Base-by-base conservation (phyloP, 768 basidiomycete species). In the Jaapia argillacea region DNA sequence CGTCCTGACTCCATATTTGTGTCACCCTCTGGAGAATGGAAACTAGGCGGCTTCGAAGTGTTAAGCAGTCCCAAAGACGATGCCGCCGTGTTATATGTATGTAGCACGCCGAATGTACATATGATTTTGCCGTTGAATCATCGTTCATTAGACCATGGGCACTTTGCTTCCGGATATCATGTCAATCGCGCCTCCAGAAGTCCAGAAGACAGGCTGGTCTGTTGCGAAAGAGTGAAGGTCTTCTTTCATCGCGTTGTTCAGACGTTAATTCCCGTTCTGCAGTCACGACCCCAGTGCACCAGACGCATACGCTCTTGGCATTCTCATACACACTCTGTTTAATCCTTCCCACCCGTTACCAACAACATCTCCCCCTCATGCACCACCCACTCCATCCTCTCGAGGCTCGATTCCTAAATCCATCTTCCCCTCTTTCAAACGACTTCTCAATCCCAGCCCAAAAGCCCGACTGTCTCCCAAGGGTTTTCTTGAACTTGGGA, bases 1-100 rank as follows among this genome's bases (percentile, higher is more conserved):
- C 68, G 77, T 46, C 59, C 74, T n/a, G 71, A 74, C 45, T 79
- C 87, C 1, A 76, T 97, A 45, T 97, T 96, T 56, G 77, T 96
- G 41, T 90, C 94, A 1, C 81, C 84, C 0, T 87, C 90, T 0
- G 89, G 94, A 4, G 96, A 99, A 66, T 98, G 94, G 96, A 88
- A 88, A 56, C 66, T 99, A 5, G 93, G 89, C 16, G 94, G 94
- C 1, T 92, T 98, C 55, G 96, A 99, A 54, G 64, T 94, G 0
- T 60, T 96, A 48, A 91, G 89, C 52, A 87, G 74, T 51, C 73
- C 82, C 6, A 85, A 79, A 52, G 93, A 97, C 42, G 80, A 86
- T 12, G 59, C 69, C 36, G 76, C 85, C 24, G 74, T 86, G 13
- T 66, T 92, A 56, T 94, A 86, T 69, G 90, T 92, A 64, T 62